These are phyloP conservation scores for Vicia sativa DNA, from an alignment of 306 rosid species.

Conservation along the genomic window DNA sequence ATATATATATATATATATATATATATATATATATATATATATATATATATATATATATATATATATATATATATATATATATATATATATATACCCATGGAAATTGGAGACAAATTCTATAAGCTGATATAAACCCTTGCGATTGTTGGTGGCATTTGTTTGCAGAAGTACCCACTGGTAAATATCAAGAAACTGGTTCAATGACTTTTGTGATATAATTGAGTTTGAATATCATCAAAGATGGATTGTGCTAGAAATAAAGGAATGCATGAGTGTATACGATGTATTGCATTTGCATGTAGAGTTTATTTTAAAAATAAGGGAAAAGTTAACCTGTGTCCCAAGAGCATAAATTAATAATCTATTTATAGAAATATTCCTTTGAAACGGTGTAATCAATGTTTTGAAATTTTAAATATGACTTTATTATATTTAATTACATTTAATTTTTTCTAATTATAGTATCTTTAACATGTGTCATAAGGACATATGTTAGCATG, in stretches of 20 bases:
- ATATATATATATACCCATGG: neutral
- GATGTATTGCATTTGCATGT: neutral
- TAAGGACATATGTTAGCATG: too few species aligned
- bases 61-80: neutral
- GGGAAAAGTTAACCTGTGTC: too few species aligned
- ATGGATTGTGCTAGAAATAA: neutral
- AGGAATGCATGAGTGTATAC: neutral
- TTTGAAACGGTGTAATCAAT: too few species aligned
- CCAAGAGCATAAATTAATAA: too few species aligned
- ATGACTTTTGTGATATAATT: neutral
- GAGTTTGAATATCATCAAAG: neutral
- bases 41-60: neutral
- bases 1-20: neutral
- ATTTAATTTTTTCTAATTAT: too few species aligned
- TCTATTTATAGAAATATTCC: too few species aligned
- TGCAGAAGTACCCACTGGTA: neutral
- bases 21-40: neutral
- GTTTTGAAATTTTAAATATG: too few species aligned
- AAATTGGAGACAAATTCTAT: conserved; percentile 15
- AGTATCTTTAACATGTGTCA: too few species aligned
- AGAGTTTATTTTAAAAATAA: neutral
- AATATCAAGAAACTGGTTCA: neutral
- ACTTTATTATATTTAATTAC: too few species aligned
- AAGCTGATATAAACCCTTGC: neutral
- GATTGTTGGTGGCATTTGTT: neutral